These are phyloP conservation scores for Mikania micrantha DNA, from an alignment of 129 eudicot species.

Conservation along the genomic window DNA sequence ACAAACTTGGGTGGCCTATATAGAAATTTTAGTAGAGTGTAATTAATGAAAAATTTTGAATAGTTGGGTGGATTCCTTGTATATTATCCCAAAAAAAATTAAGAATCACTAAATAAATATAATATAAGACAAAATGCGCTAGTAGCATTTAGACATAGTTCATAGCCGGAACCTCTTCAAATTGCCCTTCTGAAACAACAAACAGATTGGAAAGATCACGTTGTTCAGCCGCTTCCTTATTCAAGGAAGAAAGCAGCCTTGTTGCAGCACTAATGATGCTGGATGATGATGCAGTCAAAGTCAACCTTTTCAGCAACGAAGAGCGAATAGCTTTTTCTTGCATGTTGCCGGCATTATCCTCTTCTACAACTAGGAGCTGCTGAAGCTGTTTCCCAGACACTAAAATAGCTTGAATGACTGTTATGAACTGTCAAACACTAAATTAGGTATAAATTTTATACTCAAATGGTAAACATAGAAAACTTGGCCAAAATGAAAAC, in stretches of 20 bases:
- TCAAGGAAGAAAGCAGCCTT: constrained; percentile 59
- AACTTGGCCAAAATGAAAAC: neutral
- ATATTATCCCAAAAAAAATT: neutral
- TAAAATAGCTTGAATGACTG: constrained; percentile 67
- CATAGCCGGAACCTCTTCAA: constrained; percentile 47
- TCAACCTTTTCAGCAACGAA: constrained; percentile 57
- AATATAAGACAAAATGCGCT: neutral
- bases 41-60: neutral
- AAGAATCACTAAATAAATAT: neutral
- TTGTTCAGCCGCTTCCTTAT: constrained; percentile 81
- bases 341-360: neutral
- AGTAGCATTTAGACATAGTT: neutral
- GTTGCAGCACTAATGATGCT: constrained; percentile 48
- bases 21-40: neutral
- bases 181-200: constrained; percentile 45
- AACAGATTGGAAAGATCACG: constrained; percentile 66
- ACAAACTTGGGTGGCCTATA: neutral
- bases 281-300: constrained; percentile 70
- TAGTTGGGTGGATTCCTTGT: neutral
- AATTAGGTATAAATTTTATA: neutral
- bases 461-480: neutral
- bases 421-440: constrained; percentile 55
- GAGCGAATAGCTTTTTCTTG: constrained; percentile 37
- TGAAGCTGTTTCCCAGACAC: constrained; percentile 72
- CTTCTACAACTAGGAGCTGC: constrained; percentile 54